A percentile compares a stretch with the other conserved stretches of the same genome.
Conservation (phyloP, 306 rosid species). For the Lathyrus oleraceus region DNA sequence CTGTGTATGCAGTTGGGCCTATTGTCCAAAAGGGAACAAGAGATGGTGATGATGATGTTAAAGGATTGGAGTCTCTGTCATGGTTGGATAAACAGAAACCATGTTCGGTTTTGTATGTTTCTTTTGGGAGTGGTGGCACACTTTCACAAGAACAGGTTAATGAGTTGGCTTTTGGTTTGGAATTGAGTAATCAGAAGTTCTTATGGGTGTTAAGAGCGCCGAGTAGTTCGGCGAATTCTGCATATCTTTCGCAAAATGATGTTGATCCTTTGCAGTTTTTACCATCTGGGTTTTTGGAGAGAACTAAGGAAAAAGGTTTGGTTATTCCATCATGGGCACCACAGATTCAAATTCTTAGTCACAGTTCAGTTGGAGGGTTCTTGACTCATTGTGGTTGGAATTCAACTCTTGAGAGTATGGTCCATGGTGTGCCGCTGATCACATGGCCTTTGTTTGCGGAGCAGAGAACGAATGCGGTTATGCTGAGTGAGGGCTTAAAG, state of each 20-base stretch:
- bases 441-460: conserved; percentile 38
- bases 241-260: conserved; percentile 1
- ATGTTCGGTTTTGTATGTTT: conserved; percentile 39
- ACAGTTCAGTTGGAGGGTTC: conserved; percentile 22
- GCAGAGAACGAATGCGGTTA: conserved; percentile 31
- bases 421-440: conserved; percentile 25
- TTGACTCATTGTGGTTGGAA: conserved; percentile 34
- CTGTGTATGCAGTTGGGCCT: conserved; percentile 25
- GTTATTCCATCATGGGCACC: conserved; percentile 34
- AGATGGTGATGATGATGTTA: not conserved
- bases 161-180: conserved; percentile 28
- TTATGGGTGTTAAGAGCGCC: conserved; percentile 20
- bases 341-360: conserved; percentile 25
- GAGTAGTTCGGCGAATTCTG: not conserved
- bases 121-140: conserved; percentile 41
- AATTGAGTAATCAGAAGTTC: conserved; percentile 19
- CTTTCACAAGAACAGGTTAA: conserved; percentile 6
- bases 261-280: conserved; percentile 1
- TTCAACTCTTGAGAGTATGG: conserved; percentile 18
- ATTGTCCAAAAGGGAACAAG: not conserved
- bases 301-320: conserved; percentile 25
- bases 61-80: not conserved
- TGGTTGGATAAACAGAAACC: conserved; percentile 41
- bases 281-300: conserved; percentile 22
- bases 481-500: conserved; percentile 16